These are phyloP conservation scores for Amanita rubescens DNA, from an alignment of 768 basidiomycete genomes.

Conservation along the genomic window DNA sequence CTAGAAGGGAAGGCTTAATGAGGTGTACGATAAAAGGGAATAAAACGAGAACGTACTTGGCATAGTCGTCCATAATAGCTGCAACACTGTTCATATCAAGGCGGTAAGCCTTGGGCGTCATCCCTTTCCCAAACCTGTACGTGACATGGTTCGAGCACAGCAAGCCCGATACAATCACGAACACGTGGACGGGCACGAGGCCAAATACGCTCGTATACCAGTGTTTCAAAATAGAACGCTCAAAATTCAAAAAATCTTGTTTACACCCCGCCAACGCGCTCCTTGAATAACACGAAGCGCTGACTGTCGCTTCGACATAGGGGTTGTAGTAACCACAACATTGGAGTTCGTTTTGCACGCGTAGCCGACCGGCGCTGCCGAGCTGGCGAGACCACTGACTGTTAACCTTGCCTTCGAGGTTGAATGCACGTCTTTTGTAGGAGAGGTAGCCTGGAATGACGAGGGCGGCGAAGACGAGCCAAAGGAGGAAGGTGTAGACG, in stretches of 20 bases:
- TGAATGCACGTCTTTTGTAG: constrained; percentile 52
- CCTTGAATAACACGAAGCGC: constrained; percentile 66
- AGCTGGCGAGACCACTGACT: constrained; percentile 60
- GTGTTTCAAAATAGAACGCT: constrained; percentile 42
- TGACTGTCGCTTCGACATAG: constrained; percentile 71
- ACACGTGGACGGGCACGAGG: constrained; percentile 60
- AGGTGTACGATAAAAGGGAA: not conserved
- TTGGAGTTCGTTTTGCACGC: constrained; percentile 63
- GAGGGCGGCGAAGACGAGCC: constrained; percentile 67
- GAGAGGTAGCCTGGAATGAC: constrained; percentile 74
- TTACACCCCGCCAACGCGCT: constrained; percentile 72
- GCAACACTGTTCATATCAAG: constrained; percentile 66
- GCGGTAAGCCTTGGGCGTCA: constrained; percentile 81
- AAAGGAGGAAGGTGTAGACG: constrained; percentile 67
- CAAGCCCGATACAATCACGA: constrained; percentile 53
- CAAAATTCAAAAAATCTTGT: constrained; percentile 46
- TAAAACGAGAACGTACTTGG: constrained; percentile 41
- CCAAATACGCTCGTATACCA: constrained; percentile 65
- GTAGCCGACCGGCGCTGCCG: constrained; percentile 48
- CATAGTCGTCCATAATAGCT: constrained; percentile 79
- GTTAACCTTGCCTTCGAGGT: constrained; percentile 74
- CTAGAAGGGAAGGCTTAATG: constrained; percentile 26
- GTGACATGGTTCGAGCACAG: constrained; percentile 80
- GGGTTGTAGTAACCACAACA: constrained; percentile 82
- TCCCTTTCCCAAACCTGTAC: constrained; percentile 81